Percentiles rank a stretch among this genome's conserved stretches.
Conservation (phyloP, 2,329 filamentous ascomycete species). For the Penicillium glabrum region DNA sequence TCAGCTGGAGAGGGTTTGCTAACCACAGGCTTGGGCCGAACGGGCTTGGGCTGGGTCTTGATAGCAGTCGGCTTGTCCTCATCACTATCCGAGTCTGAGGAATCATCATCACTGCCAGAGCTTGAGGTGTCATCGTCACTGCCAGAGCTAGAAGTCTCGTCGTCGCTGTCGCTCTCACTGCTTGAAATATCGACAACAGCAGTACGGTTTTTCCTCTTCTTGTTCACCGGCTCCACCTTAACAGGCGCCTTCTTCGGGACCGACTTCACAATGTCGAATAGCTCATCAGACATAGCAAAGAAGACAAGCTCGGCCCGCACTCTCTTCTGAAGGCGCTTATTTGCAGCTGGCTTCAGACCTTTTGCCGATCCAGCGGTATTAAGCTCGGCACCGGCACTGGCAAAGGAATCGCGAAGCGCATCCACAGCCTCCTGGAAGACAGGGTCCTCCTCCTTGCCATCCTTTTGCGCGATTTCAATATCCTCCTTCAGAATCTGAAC, state of each 20-base stretch:
- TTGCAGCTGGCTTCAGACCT: slow-evolving; percentile 23
- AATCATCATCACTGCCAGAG: slow-evolving; percentile 10
- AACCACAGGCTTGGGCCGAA: not conserved
- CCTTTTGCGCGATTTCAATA: slow-evolving; percentile 41
- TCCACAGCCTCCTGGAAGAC: slow-evolving; percentile 55
- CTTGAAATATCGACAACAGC: slow-evolving; percentile 44
- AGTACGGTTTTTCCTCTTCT: slow-evolving; percentile 47
- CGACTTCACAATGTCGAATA: slow-evolving; percentile 28
- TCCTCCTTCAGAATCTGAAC: slow-evolving; percentile 54
- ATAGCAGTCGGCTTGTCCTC: not conserved
- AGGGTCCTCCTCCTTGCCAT: slow-evolving; percentile 16
- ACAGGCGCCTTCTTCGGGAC: slow-evolving; percentile 24
- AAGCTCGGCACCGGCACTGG: slow-evolving; percentile 26
- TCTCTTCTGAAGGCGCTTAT: slow-evolving; percentile 35
- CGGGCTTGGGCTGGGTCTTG: not conserved
- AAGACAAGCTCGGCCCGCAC: slow-evolving; percentile 40
- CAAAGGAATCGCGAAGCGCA: slow-evolving; percentile 41
- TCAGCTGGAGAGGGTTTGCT: not conserved
- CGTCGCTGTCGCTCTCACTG: slow-evolving; percentile 29
- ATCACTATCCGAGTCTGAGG: slow-evolving; percentile 7
- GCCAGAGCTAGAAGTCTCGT: slow-evolving; percentile 16
- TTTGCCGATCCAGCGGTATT: slow-evolving; percentile 20
- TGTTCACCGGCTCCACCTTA: slow-evolving; percentile 18
- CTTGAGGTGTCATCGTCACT: slow-evolving; percentile 15
- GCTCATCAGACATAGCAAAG: slow-evolving; percentile 31